A percentile compares a stretch with the other conserved stretches of the same genome.
Conservation (phyloP, 805 yeast species). For the Suhomyces canberraensis region DNA sequence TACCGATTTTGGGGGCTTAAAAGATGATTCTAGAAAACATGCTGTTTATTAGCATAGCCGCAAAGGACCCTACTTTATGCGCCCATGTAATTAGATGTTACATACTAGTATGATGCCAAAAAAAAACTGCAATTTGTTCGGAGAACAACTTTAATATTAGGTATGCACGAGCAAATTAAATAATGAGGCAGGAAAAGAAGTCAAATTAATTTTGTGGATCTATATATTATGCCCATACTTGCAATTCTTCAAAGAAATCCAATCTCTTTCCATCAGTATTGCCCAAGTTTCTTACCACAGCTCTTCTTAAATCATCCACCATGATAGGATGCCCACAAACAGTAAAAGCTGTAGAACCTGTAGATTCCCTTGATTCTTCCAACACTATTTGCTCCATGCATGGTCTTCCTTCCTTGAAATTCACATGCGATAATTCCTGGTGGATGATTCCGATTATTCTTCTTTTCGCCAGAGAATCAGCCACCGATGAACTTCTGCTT, state of each 20-base stretch:
- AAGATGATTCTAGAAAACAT: too few relatives aligned
- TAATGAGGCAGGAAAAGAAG: too few relatives aligned
- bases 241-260: conserved; percentile 71
- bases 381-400: conserved; percentile 35
- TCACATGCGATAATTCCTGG: conserved; percentile 8
- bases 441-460: background rate
- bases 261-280: conserved; percentile 42
- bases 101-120: too few relatives aligned
- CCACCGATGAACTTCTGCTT: background rate
- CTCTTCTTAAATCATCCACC: conserved; percentile 29
- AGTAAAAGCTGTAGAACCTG: conserved; percentile 47
- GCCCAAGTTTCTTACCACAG: conserved; percentile 42
- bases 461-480: background rate
- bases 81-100: too few relatives aligned
- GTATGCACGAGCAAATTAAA: too few relatives aligned
- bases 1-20: too few relatives aligned
- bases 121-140: too few relatives aligned
- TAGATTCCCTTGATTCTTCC: conserved; percentile 30
- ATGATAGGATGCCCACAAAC: conserved; percentile 60
- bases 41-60: too few relatives aligned
- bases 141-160: too few relatives aligned
- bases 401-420: conserved; percentile 38
- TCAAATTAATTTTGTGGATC: too few relatives aligned
- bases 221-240: conserved; percentile 62
- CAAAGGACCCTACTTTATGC: too few relatives aligned